These are phyloP conservation scores for Epichloe scottii DNA, from an alignment of 2,329 filamentous ascomycete species.

Conservation along the genomic window DNA sequence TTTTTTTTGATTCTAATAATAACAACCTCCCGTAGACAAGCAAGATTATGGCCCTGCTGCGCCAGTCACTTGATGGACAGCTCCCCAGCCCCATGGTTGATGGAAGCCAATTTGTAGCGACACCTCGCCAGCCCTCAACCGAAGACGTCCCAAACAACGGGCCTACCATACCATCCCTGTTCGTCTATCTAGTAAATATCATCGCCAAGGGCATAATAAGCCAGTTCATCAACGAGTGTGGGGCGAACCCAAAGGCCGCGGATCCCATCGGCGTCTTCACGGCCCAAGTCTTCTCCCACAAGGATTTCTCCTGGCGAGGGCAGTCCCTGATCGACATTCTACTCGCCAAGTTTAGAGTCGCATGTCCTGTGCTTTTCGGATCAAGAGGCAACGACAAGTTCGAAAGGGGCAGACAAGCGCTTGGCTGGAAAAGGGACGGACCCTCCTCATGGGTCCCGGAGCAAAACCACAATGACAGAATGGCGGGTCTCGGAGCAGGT, in stretches of 20 bases:
- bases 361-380: conserved; percentile 78
- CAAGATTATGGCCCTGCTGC: conserved; percentile 30
- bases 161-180: conserved; percentile 45
- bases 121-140: conserved; percentile 28
- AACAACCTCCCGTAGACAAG: conserved; percentile 14
- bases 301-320: conserved; percentile 54
- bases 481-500: conserved; percentile 73
- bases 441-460: conserved; percentile 48
- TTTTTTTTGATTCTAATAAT: no score
- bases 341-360: conserved; percentile 68
- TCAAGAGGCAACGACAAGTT: conserved; percentile 65
- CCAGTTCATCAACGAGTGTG: conserved; percentile 57
- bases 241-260: conserved; percentile 50
- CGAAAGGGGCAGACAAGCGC: conserved; percentile 47
- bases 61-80: conserved; percentile 37
- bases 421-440: conserved; percentile 61
- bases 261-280: conserved; percentile 70
- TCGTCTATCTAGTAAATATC: conserved; percentile 66
- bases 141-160: conserved; percentile 40
- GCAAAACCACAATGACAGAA: conserved; percentile 66
- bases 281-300: conserved; percentile 60
- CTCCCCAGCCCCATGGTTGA: conserved; percentile 42
- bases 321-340: conserved; percentile 67
- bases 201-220: conserved; percentile 61
- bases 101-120: conserved; percentile 39